Base-by-base conservation (phyloP, 257 asterid species). In the Solanum lycopersicoides region DNA sequence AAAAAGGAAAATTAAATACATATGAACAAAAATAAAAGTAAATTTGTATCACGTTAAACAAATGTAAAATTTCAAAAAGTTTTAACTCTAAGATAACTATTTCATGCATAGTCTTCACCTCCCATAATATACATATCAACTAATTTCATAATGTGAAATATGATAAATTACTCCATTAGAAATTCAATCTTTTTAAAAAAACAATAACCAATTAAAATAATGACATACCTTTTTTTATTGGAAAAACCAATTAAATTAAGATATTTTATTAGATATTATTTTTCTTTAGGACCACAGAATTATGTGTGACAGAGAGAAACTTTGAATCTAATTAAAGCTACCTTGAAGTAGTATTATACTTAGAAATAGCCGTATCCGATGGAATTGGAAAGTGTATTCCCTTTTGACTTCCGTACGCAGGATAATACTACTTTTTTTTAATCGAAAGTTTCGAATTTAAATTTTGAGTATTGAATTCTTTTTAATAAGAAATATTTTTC, bases 361-460 rank as follows among this genome's bases (percentile, higher is more conserved):
- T 66, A 12, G 20, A 65, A 66, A 15, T 18, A 34, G 44, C 42
- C 41, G 66, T 9, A 45, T 60, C 25, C 12, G 42, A 45, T 28
- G 85, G 69, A 82, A 50, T 18, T 32, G 69, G 69, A 32, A 50
- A 32, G 69, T 82, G 85, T 7, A 82, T 11, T 3, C 12, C 85
- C 11, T 82, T 56, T 37, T 37, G 39, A 37, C 7, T 37, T 37
- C 1, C 6, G 5, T 18, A 18, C 20, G 8, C 0, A 0, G 12
- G 2, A 56, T 56, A 4, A 56, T 1, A 0, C 3, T 56, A 59
- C 0, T 8, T 0, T 0, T 59, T 20, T 1, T 0, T 20, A n/a
- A n/a, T n/a, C n/a, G n/a, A n/a, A n/a, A n/a, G 0, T 56, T 59
- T 59, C 0, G 2, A 20, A 20, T 59, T 7, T 56, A 56, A 56